These are phyloP conservation scores for Cucurbita pepo DNA, from an alignment of 306 rosid species.

Conservation along the genomic window DNA sequence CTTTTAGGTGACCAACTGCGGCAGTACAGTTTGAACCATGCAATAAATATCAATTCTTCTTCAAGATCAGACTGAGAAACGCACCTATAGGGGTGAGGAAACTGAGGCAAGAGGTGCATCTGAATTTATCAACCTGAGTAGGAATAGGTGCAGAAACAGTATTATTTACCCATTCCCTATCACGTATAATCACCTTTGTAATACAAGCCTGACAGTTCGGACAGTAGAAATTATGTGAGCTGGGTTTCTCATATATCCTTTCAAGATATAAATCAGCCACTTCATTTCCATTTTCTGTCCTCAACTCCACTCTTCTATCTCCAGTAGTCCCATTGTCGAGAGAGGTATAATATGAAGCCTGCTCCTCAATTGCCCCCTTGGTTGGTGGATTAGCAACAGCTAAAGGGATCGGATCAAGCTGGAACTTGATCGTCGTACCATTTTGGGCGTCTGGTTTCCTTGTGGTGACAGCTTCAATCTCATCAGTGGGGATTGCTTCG, in stretches of 20 bases:
- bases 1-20: background rate
- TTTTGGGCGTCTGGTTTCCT: background rate
- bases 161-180: constrained; percentile 5
- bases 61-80: background rate
- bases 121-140: constrained; percentile 7
- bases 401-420: background rate
- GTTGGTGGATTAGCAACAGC: constrained; percentile 10
- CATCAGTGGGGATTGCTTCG: constrained; percentile 2
- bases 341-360: constrained; percentile 4
- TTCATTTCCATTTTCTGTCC: constrained; percentile 11
- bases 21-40: background rate
- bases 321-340: constrained; percentile 5
- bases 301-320: constrained; percentile 5
- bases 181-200: constrained; percentile 41
- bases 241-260: constrained; percentile 32
- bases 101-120: constrained; percentile 56
- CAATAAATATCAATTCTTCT: background rate
- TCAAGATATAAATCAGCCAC: constrained; percentile 35
- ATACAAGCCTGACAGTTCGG: constrained; percentile 64
- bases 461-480: background rate
- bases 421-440: background rate
- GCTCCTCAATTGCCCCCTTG: background rate
- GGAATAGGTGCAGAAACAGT: constrained; percentile 1
- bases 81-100: constrained; percentile 48
- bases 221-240: constrained; percentile 48